Evolutionary conservation across 2,329 filamentous ascomycete species (phyloP).

Genomic region (Emydomyces testavorans): DNA sequence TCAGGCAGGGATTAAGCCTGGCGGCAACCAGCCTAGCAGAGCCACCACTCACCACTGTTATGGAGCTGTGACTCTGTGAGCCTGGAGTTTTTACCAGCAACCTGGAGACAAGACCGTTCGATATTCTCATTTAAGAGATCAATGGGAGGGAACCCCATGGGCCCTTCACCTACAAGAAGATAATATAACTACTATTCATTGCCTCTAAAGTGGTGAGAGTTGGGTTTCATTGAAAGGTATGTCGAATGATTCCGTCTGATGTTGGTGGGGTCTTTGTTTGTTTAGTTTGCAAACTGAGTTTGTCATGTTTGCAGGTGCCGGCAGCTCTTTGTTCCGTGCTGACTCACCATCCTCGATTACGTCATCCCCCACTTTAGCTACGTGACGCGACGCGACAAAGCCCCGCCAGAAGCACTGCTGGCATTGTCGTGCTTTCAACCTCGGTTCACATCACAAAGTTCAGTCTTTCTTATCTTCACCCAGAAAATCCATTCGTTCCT

Average conservation of each 20-base stretch:
- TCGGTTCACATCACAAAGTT: background rate
- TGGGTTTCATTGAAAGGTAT: no score
- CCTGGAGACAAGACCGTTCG: no score
- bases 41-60: background rate
- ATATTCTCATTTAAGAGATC: no score
- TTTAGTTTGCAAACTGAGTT: background rate
- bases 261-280: background rate
- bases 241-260: no score
- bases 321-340: background rate
- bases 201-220: no score
- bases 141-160: no score
- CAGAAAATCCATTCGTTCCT: background rate
- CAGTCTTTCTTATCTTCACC: background rate
- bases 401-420: background rate
- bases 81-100: no score
- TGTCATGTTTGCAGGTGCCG: background rate
- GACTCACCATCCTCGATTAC: no score
- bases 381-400: background rate
- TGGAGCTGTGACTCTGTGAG: no score
- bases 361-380: no score
- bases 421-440: background rate
- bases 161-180: no score
- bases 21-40: constrained; percentile 8
- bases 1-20: background rate
- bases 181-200: no score